Base-by-base conservation (phyloP, 1,284 basidiomycete genomes). In the Pterulicium gracile region DNA sequence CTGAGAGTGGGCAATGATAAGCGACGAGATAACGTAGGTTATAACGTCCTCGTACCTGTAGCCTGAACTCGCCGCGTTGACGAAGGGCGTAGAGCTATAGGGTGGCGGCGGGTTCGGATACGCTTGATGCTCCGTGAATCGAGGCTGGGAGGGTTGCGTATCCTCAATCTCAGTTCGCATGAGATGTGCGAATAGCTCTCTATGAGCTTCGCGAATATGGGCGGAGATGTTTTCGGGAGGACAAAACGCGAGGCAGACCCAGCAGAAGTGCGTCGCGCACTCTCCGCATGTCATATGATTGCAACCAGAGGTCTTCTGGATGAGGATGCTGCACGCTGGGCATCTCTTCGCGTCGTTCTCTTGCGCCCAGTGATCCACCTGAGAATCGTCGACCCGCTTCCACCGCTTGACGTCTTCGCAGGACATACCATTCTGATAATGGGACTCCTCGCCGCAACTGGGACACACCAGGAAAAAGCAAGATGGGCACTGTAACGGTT, bases 401-500 rank as follows among this genome's bases (percentile, higher is more conserved):
- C 66, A 39, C 7, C 36, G 5, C 42, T 13, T 24, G 7, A 43
- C 45, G 62, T 61, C 44, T 81, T 75, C n/a, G 66, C 85, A 88
- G 12, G 67, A 66, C 48, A 79, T 63, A 3, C 73, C 64, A 56
- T n/a, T 52, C 48, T 4, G 52, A 32, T 1, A 61, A 55, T 88
- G 86, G 32, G 73, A 70, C 54, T 82, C 75, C 23, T 70, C 65
- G 47, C 78, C 72, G 54, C 85, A 88, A 41, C 66, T 62, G 1
- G 79, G 64, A 56, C 85, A 88, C 45, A 88, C 81, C 14, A 75
- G 72, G 3, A 71, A 54, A 15, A 86, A 68, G 55, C 85, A 88
- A 3, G 78, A 74, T 1, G 83, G 83, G 43, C 85, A 88, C 44
- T 82, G 80, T 23, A 86, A 58, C 4, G 73, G 19, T 13, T 21